These are phyloP conservation scores for Asterophora parasitica DNA, from an alignment of 768 basidiomycete species.

Conservation along the genomic window DNA sequence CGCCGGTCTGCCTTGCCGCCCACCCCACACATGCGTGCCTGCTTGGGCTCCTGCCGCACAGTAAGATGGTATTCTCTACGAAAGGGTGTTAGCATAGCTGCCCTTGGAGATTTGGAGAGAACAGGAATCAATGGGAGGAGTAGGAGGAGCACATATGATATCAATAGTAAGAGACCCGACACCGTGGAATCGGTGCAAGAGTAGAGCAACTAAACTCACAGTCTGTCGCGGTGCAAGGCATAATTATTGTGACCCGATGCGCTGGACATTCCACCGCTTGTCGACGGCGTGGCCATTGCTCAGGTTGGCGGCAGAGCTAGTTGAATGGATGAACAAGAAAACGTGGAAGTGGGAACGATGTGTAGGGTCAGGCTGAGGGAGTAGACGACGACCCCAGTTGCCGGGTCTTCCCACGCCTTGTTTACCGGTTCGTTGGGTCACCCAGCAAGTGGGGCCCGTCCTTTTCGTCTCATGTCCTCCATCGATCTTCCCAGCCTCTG, in stretches of 20 bases:
- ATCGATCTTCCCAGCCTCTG: conserved; percentile 7
- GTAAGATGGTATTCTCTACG: conserved; percentile 79
- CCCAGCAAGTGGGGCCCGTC: conserved; percentile 1
- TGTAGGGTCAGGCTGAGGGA: too few relatives aligned
- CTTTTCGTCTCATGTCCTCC: too few relatives aligned
- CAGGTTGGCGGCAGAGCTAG: too few relatives aligned
- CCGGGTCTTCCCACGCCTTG: neutral
- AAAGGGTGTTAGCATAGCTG: conserved; percentile 5
- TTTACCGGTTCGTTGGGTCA: neutral
- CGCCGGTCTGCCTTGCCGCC: conserved; percentile 93
- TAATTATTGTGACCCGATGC: conserved; percentile 1
- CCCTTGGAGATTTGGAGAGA: neutral
- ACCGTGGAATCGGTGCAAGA: conserved; percentile 29
- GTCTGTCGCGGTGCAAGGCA: conserved; percentile 30
- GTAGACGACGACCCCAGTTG: neutral
- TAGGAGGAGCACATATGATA: conserved; percentile 3
- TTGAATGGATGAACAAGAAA: neutral
- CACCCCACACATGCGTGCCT: conserved; percentile 86
- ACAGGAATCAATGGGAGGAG: conserved; percentile 11
- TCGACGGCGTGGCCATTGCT: conserved; percentile 1
- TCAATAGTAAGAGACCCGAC: conserved; percentile 18
- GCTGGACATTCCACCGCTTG: neutral
- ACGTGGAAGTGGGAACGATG: too few relatives aligned
- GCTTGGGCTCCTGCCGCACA: conserved; percentile 89
- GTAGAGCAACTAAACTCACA: conserved; percentile 28